Evolutionary conservation across 371 early-diverging fungal genomes (phyloP), one percentile per base, ranked within the genome.

Genomic region (Mucor mucedo): DNA sequence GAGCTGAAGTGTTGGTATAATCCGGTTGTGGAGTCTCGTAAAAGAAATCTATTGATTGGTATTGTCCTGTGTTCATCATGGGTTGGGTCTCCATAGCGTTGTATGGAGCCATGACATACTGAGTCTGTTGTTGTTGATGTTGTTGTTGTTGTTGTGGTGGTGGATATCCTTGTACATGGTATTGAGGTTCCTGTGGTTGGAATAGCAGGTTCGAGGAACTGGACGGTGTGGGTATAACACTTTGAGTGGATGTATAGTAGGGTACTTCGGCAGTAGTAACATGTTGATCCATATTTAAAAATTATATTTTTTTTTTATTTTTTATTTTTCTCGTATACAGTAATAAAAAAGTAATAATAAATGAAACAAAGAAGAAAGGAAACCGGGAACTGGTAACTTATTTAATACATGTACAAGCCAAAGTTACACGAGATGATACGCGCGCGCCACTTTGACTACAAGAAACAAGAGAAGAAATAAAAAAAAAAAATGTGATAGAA

Each of bases 401-500:
- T n/a, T 49, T 35, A 10, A 14, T 47, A 21, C 21, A 47, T 47
- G 5, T 21, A 16, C 21, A 47, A 47, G 47, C 27, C 14, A 9
- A 38, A 59, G 59, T 59, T 59, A 59, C 59, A 60, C 60, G 40
- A 39, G 16, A 60, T 60, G 60, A 60, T 60, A 52, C 60, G 60
- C 52, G 60, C 52, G 60, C 60, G 52, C 60, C 60, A 60, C 60
- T 52, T 58, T 45, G 21, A 47, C 16, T 21, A 56, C 29, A 32
- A 40, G 29, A 42, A 55, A 16, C 13, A 11, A 32, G 42, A 21
- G 42, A 42, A 11, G 41, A 13, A n/a, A n/a, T n/a, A n/a, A n/a
- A n/a, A n/a, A n/a, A n/a, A n/a, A n/a, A n/a, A 29, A 11, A 39
- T 9, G 38, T 10, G 10, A 3, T 4, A 16, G 27, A 54, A 5